phyloP scores from a whole-genome alignment of 139 green algal genomes.

The Tetraselmis striata region DNA sequence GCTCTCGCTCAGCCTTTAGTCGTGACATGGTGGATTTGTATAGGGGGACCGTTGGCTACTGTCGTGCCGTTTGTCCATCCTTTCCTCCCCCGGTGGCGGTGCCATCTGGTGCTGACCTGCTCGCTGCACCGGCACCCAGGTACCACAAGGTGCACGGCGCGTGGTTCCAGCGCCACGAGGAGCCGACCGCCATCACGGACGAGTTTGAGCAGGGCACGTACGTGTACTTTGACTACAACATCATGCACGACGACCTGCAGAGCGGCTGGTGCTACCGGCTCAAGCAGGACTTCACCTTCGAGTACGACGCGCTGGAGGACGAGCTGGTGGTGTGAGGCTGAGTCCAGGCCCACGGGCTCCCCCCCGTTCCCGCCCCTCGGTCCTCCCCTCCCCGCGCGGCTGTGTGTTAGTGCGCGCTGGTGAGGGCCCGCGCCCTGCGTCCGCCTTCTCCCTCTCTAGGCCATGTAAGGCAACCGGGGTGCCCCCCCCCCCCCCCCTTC shows the following conservation, averaged over 20 bases:
- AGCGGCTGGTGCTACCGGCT: conserved; percentile 80
- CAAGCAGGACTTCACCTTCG: conserved; percentile 90
- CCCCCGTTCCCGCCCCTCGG: not conserved
- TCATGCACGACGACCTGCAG: conserved; percentile 64
- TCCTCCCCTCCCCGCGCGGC: not conserved
- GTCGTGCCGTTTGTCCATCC: too few relatives aligned
- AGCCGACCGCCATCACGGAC: conserved; percentile 80
- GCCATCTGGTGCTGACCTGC: too few relatives aligned
- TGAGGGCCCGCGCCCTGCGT: too few relatives aligned
- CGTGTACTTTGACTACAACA: conserved; percentile 88
- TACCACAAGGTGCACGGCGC: conserved; percentile 92
- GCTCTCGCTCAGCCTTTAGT: too few relatives aligned
- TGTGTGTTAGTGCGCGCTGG: too few relatives aligned
- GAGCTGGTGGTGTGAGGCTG: conserved; percentile 33
- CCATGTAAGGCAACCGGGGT: too few relatives aligned
- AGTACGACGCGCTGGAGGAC: conserved; percentile 71
- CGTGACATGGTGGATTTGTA: too few relatives aligned
- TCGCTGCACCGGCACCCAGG: too few relatives aligned
- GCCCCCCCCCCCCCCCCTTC: not conserved
- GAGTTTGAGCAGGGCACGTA: conserved; percentile 88
- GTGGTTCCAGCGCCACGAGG: conserved; percentile 87
- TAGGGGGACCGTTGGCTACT: too few relatives aligned
- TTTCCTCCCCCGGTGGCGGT: too few relatives aligned
- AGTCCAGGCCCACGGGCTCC: too few relatives aligned
- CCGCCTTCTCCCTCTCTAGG: too few relatives aligned